These are phyloP conservation scores for Starmerella stigmatis DNA, from an alignment of 805 yeast species.

Conservation along the genomic window DNA sequence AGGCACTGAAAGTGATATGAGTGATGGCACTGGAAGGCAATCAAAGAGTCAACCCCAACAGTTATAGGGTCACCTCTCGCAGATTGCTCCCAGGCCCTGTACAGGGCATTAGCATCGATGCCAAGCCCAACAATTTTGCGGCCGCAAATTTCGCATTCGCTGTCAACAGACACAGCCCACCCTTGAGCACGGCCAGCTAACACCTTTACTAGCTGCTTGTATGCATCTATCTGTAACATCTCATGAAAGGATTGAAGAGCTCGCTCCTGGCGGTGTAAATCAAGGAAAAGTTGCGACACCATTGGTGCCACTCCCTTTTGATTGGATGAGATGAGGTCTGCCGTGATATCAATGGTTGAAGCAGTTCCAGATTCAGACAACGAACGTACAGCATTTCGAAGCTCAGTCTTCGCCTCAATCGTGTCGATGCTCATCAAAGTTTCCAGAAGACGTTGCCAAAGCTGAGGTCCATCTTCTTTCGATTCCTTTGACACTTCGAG, in stretches of 20 bases:
- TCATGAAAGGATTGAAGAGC: conserved; percentile 10
- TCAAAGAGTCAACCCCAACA: conserved; percentile 10
- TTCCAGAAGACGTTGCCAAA: conserved; percentile 37
- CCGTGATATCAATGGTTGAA: neutral
- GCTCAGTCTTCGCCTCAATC: neutral
- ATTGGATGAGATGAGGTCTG: conserved; percentile 1
- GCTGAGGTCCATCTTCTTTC: conserved; percentile 27
- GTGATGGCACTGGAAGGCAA: conserved; percentile 22
- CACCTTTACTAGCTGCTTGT: conserved; percentile 37
- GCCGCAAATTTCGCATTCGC: conserved; percentile 69
- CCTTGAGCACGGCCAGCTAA: conserved; percentile 43
- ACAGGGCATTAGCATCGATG: conserved; percentile 39
- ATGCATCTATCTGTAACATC: conserved; percentile 48
- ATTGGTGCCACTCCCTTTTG: neutral
- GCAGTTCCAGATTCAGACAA: conserved; percentile 8
- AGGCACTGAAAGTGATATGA: conserved; percentile 22
- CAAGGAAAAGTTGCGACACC: conserved; percentile 7
- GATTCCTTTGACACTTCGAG: conserved; percentile 12
- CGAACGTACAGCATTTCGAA: neutral
- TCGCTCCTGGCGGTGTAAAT: conserved; percentile 9
- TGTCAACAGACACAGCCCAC: conserved; percentile 45
- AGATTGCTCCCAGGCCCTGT: conserved; percentile 25
- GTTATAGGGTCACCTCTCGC: neutral
- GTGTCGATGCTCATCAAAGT: conserved; percentile 29
- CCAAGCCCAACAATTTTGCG: conserved; percentile 61